Evolutionary conservation across 1,284 basidiomycete genomes (phyloP).

Genomic region (Sanguinoderma infundibulare): DNA sequence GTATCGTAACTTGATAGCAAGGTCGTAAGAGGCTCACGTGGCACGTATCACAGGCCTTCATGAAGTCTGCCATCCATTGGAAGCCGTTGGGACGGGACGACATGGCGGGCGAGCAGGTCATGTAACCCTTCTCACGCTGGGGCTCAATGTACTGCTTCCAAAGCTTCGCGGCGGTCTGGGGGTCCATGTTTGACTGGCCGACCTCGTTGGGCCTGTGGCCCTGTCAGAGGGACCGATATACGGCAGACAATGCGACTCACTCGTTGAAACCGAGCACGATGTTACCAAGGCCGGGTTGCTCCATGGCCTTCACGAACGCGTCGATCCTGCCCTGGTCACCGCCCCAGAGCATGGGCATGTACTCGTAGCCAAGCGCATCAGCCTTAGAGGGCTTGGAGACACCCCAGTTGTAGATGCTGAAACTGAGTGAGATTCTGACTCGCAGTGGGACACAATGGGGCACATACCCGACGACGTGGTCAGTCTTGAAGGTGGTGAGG

Average conservation of each 20-base stretch:
- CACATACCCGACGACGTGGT: slow-evolving; percentile 50
- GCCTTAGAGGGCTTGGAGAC: slow-evolving; percentile 43
- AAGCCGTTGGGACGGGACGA: slow-evolving; percentile 65
- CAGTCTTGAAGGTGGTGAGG: slow-evolving; percentile 53
- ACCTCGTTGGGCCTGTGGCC: slow-evolving; percentile 57
- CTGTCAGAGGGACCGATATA: slow-evolving; percentile 3
- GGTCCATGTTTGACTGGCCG: slow-evolving; percentile 65
- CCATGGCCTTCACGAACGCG: slow-evolving; percentile 48
- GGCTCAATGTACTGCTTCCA: slow-evolving; percentile 72
- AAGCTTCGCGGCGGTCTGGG: slow-evolving; percentile 51
- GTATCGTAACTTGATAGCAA: slow-evolving; percentile 21
- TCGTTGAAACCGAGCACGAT: slow-evolving; percentile 73
- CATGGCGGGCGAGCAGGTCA: slow-evolving; percentile 67
- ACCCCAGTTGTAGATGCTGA: slow-evolving; percentile 65
- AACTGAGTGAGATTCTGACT: neutral
- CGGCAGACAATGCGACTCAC: slow-evolving; percentile 43
- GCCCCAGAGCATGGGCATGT: slow-evolving; percentile 77
- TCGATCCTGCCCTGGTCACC: slow-evolving; percentile 40
- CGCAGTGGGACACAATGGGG: neutral
- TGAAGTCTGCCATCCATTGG: slow-evolving; percentile 67
- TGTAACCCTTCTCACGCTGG: slow-evolving; percentile 58
- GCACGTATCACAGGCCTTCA: slow-evolving; percentile 55
- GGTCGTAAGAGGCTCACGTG: slow-evolving; percentile 44
- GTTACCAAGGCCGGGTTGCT: slow-evolving; percentile 51
- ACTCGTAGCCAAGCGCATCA: slow-evolving; percentile 49